These are phyloP conservation scores for Leccinum arenicola DNA, from an alignment of 768 basidiomycete species.

Conservation along the genomic window DNA sequence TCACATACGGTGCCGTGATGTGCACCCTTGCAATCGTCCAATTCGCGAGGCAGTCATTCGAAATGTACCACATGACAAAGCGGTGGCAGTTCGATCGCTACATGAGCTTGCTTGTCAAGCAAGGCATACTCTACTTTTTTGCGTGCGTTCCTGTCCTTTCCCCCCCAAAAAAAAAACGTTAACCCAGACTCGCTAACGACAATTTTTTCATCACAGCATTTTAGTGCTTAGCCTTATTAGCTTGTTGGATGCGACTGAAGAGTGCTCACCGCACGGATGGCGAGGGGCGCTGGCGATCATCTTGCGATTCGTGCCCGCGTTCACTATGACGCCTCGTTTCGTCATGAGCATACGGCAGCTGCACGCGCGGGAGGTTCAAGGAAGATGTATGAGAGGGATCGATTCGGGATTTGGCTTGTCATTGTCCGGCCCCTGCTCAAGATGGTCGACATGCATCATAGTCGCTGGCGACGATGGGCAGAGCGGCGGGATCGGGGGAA, in stretches of 20 bases:
- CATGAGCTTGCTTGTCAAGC: background rate
- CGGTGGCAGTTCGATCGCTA: background rate
- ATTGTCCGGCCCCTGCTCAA: background rate
- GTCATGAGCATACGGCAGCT: background rate
- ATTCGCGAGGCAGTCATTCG: background rate
- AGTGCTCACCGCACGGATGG: background rate
- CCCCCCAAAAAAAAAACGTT: too few species aligned
- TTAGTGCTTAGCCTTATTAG: background rate
- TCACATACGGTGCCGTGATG: background rate
- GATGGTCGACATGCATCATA: background rate
- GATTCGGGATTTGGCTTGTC: background rate
- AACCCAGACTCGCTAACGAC: background rate
- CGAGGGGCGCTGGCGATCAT: background rate
- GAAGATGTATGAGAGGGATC: background rate
- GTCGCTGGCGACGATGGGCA: background rate
- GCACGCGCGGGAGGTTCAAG: background rate
- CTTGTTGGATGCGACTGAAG: background rate
- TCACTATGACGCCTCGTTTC: background rate
- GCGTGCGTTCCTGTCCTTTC: background rate
- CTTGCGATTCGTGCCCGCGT: background rate
- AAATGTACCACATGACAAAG: background rate
- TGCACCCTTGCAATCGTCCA: background rate
- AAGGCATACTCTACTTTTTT: background rate
- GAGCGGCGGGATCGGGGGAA: background rate
- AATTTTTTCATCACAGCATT: background rate